These are phyloP conservation scores for Citrus cavaleriei DNA, from an alignment of 345 rosid genomes.

Conservation along the genomic window DNA sequence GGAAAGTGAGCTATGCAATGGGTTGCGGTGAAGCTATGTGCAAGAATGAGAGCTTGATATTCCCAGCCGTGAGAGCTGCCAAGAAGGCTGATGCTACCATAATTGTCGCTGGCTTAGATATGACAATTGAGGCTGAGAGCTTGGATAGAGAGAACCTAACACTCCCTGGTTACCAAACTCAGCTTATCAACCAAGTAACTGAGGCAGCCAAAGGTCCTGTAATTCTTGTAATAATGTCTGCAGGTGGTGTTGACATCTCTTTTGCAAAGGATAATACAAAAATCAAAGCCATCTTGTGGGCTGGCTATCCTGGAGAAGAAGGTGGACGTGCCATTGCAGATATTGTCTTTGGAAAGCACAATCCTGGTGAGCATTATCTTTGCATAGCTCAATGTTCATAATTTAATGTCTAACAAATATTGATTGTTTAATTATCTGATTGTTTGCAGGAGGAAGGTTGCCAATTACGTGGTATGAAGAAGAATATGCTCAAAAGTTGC, in stretches of 20 bases:
- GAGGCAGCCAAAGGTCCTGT: constrained; percentile 46
- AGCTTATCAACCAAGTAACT: constrained; percentile 44
- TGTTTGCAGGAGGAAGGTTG: constrained; percentile 46
- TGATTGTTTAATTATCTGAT: background rate
- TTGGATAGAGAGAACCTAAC: constrained; percentile 45
- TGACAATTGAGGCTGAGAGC: constrained; percentile 49
- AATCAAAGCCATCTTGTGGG: constrained; percentile 52
- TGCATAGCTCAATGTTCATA: background rate
- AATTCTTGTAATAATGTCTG: constrained; percentile 60
- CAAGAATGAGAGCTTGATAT: constrained; percentile 27
- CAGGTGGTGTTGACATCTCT: constrained; percentile 48
- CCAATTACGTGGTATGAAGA: constrained; percentile 52
- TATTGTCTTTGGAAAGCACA: constrained; percentile 53
- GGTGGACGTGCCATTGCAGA: constrained; percentile 73
- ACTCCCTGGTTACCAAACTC: constrained; percentile 54
- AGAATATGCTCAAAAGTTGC: constrained; percentile 29
- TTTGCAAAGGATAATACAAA: constrained; percentile 36
- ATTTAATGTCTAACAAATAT: background rate
- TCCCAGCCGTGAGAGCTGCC: constrained; percentile 31
- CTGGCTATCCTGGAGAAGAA: constrained; percentile 68
- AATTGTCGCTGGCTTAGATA: constrained; percentile 42
- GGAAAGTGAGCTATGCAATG: constrained; percentile 17
- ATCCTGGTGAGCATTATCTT: constrained; percentile 39
- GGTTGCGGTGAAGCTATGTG: constrained; percentile 57
- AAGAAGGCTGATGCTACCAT: constrained; percentile 45